Base-by-base conservation (phyloP, 179 eudicot species). In the Gypsophila paniculata region DNA sequence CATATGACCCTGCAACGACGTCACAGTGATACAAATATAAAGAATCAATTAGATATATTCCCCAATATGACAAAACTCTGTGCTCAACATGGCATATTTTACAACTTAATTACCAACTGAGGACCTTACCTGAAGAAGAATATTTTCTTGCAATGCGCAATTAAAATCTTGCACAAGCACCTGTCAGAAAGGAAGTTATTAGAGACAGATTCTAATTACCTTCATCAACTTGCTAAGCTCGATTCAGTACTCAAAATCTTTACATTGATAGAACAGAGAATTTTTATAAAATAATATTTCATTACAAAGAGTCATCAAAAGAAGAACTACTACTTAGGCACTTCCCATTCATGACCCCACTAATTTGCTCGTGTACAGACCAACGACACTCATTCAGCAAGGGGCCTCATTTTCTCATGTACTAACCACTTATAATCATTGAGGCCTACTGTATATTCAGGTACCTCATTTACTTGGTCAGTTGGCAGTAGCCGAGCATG, bases 101-200 rank as follows among this genome's bases (percentile, higher is more conserved):
- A 0, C 4, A 59, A 48, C 10, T 15, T 46, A 53, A 36, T 49
- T 18, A 60, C n/a, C n/a, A n/a, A n/a, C 21, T 14, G 29, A 59
- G 55, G 51, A 62, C 11, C 39, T 44, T 73, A 91, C 99, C 97
- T 95, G 99, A 66, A 95, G 90, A 72, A 95, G 91, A 77, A 95
- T 90, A 82, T 85, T 95, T 76, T 95, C 99, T 85, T 92, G 97
- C 80, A 95, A 75, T 49, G 99, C 99, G 80, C 99, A 95, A 63
- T 95, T 95, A 74, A 88, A 95, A 81, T 95, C 99, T 79, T 86
- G 96, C 79, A 90, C 69, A 57, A 92, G 97, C 74, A 82, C 95
- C 99, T 92, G 78, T 17, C 66, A 36, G 32, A 70, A 58, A 71
- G 78, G 66, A 36, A 44, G 68, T 70, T 23, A 76, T 48, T 19